Base-by-base conservation (phyloP, 208 protist species). In the Herpetomonas samuelpessoai region DNA sequence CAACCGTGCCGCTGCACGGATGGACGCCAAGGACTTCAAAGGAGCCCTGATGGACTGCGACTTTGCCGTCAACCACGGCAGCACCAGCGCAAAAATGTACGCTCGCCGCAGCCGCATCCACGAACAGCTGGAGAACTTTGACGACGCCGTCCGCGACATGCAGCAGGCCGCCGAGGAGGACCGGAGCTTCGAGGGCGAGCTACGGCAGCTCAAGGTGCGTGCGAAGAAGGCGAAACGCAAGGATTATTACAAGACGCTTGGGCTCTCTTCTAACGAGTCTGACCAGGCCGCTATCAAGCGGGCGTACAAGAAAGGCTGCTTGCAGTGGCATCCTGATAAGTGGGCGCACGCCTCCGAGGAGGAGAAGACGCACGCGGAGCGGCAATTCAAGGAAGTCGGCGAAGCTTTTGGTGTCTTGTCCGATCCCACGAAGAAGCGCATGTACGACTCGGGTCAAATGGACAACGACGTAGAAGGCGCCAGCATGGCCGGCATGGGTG, bases 321-420 rank as follows among this genome's bases (percentile, higher is more conserved):
- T 96, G 57, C 81, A 83, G 70, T 96, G 87, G 81, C 95, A 98
- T 71, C 95, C 95, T n/a, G 95, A 98, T 66, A 93, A 88, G 70
- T 96, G 91, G 91, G 76, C 76, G 25, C 67, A 81, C 55, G 84
- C 86, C 6, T 83, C 62, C 49, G 71, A 85, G 35, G 76, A 90
- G 44, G 80, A 96, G 62, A 86, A 85, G 53, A 27, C 57, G 39
- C 68, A 84, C 49, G 92, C 92, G 0, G 90, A 95, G 77, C 71
- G 61, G 54, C 80, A 87, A 70, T 97, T 97, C 62, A 96, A 96
- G 57, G 88, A 95, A 60, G 68, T 97, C 24, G 76, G 74, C 51
- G 81, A 91, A 56, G 89, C 92, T 9, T 92, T 91, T 68, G 83
- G 68, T 12, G 79, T 96, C 44, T 74, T 97, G 48, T 92, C 87